Evolutionary conservation across 768 basidiomycete genomes (phyloP), one percentile per base, ranked within the genome.

Genomic region (Xanthoconium purpureum): DNA sequence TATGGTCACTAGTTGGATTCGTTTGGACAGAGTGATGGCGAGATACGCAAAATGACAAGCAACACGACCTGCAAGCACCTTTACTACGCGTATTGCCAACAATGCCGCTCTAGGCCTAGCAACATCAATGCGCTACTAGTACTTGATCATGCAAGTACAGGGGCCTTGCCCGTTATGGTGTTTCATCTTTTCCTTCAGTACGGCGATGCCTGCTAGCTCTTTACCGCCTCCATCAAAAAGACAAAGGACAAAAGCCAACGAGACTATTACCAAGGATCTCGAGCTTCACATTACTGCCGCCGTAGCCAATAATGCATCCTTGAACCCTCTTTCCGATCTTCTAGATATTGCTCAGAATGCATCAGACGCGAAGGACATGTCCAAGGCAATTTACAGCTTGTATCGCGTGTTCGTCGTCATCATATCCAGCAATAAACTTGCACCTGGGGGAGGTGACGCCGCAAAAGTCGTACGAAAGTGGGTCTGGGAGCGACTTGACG

Each of bases 281-380:
- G 89, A 92, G 68, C 66, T 74, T 29, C 72, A 75, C 43, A 72
- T 94, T 18, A 82, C 78, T 0, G 55, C 72, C 1, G 83, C 89
- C 0, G 73, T 85, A 5, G 65, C 78, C 9, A 64, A 74, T 7
- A 81, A 84, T 59, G 62, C 75, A 14, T 90, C 92, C 18, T 77
- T 97, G 42, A 98, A 97, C 65, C 75, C 81, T 30, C 71, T 97
- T 20, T 82, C 85, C 13, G 89, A 93, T 69, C 83, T 97, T 9
- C 68, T 93, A 51, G 74, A 82, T 15, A 70, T 91, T 32, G 77
- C 85, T 1, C 69, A 77, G 32, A 69, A 74, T 17, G 69, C 78
- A 2, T 63, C 74, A 40, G 78, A 84, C 39, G 74, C 89, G 0
- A 78, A 79, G 59, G 78, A 82, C 30, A 80, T 84, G 14, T 88